Evolutionary conservation across 2,329 filamentous ascomycete species (phyloP).

Genomic region (Phyllachora maydis): DNA sequence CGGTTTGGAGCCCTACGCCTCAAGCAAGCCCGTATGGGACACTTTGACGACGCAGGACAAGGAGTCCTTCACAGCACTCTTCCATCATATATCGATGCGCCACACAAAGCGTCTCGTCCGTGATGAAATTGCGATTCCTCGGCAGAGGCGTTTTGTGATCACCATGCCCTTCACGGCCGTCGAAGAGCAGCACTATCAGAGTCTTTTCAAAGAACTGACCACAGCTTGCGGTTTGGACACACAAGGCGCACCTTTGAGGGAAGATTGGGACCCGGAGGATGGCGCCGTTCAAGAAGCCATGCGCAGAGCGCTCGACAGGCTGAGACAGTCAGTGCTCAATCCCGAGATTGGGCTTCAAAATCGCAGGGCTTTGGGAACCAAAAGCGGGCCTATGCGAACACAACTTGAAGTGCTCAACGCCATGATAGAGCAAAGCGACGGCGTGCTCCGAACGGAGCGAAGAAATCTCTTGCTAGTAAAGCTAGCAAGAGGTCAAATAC

Average conservation of each 20-base stretch:
- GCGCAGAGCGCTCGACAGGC: slow-evolving; percentile 55
- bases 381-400: slow-evolving; percentile 50
- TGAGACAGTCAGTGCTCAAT: slow-evolving; percentile 72
- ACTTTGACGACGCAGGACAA: slow-evolving; percentile 40
- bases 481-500: slow-evolving; percentile 53
- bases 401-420: slow-evolving; percentile 71
- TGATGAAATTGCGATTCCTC: slow-evolving; percentile 57
- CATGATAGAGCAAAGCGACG: slow-evolving; percentile 78
- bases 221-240: slow-evolving; percentile 43
- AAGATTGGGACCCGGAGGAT: slow-evolving; percentile 43
- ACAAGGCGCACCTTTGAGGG: slow-evolving; percentile 35
- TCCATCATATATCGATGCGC: slow-evolving; percentile 52
- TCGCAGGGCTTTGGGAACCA: slow-evolving; percentile 39
- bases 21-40: slow-evolving; percentile 43
- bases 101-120: slow-evolving; percentile 73
- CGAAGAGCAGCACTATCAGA: slow-evolving; percentile 75
- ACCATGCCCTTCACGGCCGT: slow-evolving; percentile 78
- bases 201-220: slow-evolving; percentile 57
- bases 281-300: slow-evolving; percentile 42
- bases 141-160: slow-evolving; percentile 71
- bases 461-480: slow-evolving; percentile 41
- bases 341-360: slow-evolving; percentile 58
- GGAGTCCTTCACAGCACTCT: too few species aligned
- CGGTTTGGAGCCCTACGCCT: slow-evolving; percentile 55
- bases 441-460: slow-evolving; percentile 44